A percentile compares a stretch with the other conserved stretches of the same genome.
Evolutionary conservation across 1,284 basidiomycete species (phyloP).

Genomic region (Salmacisia buchloeana): DNA sequence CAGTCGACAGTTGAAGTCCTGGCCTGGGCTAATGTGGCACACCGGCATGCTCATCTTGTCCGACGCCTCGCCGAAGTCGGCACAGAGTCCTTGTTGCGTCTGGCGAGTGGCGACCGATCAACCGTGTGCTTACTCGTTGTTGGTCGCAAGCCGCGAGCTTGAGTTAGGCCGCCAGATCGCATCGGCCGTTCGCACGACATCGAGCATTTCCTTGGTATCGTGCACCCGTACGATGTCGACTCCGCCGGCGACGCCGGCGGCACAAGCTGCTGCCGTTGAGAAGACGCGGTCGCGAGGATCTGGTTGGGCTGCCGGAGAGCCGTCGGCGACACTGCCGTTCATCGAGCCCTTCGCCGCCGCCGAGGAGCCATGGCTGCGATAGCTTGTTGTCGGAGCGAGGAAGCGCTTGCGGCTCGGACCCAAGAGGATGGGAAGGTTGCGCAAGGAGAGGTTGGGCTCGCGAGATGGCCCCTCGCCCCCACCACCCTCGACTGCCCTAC

Average conservation of each 20-base stretch:
- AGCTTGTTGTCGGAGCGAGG: slow-evolving; percentile 31
- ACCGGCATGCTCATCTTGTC: too few relatives aligned
- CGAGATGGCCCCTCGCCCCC: neutral
- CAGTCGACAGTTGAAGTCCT: too few relatives aligned
- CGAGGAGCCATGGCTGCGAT: neutral
- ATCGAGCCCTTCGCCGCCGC: neutral
- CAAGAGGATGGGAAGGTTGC: slow-evolving; percentile 37
- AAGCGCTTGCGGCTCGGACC: slow-evolving; percentile 45
- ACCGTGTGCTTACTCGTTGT: too few relatives aligned
- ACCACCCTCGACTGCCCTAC: neutral
- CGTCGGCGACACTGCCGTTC: neutral
- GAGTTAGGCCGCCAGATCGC: slow-evolving; percentile 54
- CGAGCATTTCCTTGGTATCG: slow-evolving; percentile 66
- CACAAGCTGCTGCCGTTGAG: slow-evolving; percentile 75
- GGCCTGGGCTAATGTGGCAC: too few relatives aligned
- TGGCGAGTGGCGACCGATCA: too few relatives aligned
- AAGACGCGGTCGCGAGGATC: slow-evolving; percentile 65
- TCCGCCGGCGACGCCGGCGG: slow-evolving; percentile 66
- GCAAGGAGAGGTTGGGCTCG: slow-evolving; percentile 22
- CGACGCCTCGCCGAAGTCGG: too few relatives aligned
- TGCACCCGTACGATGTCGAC: slow-evolving; percentile 76
- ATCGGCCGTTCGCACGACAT: slow-evolving; percentile 59
- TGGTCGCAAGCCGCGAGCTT: too few relatives aligned
- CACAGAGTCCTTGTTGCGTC: too few relatives aligned
- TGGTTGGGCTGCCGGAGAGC: slow-evolving; percentile 39